phyloP scores from a whole-genome alignment of 2,329 filamentous ascomycete species.

The Xylariaceae sp. region DNA sequence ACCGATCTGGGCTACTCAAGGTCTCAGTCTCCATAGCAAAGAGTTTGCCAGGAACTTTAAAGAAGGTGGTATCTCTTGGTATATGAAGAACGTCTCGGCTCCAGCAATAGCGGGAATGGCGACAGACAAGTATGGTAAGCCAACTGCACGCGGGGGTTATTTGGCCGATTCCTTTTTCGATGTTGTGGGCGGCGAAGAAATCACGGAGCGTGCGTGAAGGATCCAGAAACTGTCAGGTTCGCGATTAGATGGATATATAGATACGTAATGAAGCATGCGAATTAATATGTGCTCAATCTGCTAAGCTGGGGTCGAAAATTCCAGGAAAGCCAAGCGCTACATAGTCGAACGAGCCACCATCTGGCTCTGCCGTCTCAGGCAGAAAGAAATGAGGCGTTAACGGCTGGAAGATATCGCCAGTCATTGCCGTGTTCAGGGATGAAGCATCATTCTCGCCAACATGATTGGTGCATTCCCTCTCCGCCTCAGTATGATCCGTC shows the following conservation, averaged over 20 bases:
- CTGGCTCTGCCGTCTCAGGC: neutral
- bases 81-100: neutral
- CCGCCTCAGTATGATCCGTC: neutral
- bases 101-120: neutral
- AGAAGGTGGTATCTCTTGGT: conserved; percentile 1
- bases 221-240: too few relatives aligned
- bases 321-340: conserved; percentile 3
- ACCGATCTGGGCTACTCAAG: conserved; percentile 3
- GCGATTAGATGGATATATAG: too few relatives aligned
- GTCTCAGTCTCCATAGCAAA: conserved; percentile 1
- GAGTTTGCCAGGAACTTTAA: conserved; percentile 1
- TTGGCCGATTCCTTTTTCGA: conserved; percentile 4
- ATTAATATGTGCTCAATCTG: neutral
- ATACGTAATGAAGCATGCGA: too few relatives aligned
- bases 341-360: conserved; percentile 3
- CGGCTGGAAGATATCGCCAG: conserved; percentile 6
- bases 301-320: conserved; percentile 1
- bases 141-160: neutral
- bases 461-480: too few relatives aligned
- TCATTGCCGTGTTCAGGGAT: conserved; percentile 5
- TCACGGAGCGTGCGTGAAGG: neutral
- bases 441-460: conserved; percentile 1
- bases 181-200: neutral
- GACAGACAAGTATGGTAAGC: conserved; percentile 2
- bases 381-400: conserved; percentile 4